Evolutionary conservation across 1,139 yeast species (phyloP).

Genomic region (Wickerhamiella infanticola): DNA sequence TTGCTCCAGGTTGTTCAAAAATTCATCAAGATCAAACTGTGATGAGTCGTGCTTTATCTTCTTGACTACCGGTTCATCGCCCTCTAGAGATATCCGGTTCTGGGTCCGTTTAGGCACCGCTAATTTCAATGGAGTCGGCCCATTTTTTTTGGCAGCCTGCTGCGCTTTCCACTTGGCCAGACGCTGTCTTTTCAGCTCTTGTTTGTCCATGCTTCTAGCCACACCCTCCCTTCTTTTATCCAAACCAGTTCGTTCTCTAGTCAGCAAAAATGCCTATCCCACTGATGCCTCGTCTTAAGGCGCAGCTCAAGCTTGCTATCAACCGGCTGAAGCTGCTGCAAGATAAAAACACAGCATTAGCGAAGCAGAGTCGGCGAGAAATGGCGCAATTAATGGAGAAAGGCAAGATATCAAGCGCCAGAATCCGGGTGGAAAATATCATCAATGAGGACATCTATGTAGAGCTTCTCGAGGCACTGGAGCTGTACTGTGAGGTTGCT

Average conservation of each 20-base stretch:
- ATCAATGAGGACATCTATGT: conserved; percentile 73
- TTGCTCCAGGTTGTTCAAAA: not conserved
- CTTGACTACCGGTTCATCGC: not conserved
- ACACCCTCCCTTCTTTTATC: not conserved
- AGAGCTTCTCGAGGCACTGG: conserved; percentile 66
- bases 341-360: conserved; percentile 65
- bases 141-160: not conserved
- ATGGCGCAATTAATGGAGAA: conserved; percentile 55
- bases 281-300: conserved; percentile 33
- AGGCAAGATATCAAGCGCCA: conserved; percentile 74
- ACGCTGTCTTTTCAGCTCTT: not conserved
- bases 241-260: not conserved
- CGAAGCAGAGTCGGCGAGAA: conserved; percentile 64
- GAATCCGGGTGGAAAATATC: conserved; percentile 70
- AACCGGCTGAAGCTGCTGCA: conserved; percentile 67
- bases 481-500: conserved; percentile 68
- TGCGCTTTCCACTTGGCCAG: conserved; percentile 2
- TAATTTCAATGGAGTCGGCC: not conserved
- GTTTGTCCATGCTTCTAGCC: not conserved
- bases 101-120: not conserved
- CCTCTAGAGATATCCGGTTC: not conserved
- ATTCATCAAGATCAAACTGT: not conserved
- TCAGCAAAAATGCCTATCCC: conserved; percentile 1
- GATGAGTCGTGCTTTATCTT: not conserved
- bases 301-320: conserved; percentile 65